Conservation (phyloP, 352 stramenopile genomes). For the Pythium vanterpoolii region DNA sequence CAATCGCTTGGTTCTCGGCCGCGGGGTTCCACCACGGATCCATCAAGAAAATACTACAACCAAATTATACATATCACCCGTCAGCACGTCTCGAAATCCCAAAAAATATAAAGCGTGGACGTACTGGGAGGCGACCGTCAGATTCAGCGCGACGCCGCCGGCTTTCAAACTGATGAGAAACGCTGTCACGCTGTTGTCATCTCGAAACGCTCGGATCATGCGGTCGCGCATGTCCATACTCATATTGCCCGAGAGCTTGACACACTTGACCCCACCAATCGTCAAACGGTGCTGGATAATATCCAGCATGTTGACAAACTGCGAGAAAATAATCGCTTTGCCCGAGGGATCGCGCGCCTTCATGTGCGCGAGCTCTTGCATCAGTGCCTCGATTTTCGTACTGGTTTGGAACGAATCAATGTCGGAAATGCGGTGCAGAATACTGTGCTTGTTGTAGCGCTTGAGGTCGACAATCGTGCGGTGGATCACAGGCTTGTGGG, state of each 20-base stretch:
- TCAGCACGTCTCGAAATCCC: too few species aligned
- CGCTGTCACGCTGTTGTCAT: constrained; percentile 92
- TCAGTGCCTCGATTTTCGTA: constrained; percentile 98
- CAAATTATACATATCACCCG: constrained; percentile 16
- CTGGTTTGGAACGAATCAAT: constrained; percentile 82
- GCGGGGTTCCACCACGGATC: constrained; percentile 99
- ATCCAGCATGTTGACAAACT: constrained; percentile 99
- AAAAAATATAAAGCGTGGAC: constrained; percentile 22
- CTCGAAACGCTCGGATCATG: constrained; percentile 76
- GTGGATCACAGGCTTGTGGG: constrained; percentile 25
- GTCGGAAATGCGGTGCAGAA: constrained; percentile 60
- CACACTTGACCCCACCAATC: constrained; percentile 81
- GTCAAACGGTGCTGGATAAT: constrained; percentile 96
- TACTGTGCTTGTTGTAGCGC: constrained; percentile 71
- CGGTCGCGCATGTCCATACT: constrained; percentile 81
- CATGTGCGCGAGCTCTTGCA: constrained; percentile 96
- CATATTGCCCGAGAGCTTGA: constrained; percentile 92
- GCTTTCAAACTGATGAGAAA: constrained; percentile 99
- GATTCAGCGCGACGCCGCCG: constrained; percentile 97
- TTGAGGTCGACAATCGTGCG: constrained; percentile 41
- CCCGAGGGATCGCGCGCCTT: constrained; percentile 88
- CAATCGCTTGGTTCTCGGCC: constrained; percentile 93
- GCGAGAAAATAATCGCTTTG: constrained; percentile 99
- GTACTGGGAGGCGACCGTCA: constrained; percentile 96
- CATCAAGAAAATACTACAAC: constrained; percentile 93